Evolutionary conservation across 495 filamentous ascomycete genomes (phyloP).

Genomic region (Penicillium lividum): DNA sequence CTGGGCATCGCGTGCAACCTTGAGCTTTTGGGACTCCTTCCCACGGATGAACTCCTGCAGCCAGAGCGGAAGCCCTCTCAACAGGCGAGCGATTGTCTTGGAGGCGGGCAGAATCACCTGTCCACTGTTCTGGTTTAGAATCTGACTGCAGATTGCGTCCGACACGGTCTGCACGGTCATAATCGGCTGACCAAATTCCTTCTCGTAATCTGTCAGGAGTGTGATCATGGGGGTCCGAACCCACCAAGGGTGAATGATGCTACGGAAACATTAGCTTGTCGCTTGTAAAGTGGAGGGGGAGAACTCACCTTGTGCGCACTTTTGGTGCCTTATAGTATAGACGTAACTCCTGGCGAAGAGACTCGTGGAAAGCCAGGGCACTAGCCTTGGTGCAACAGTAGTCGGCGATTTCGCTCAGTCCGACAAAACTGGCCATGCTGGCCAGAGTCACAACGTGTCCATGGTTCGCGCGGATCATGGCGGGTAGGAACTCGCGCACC

Average conservation of each 20-base stretch:
- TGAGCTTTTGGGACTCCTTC: slow-evolving; percentile 25
- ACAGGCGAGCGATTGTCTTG: slow-evolving; percentile 25
- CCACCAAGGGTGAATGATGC: slow-evolving; percentile 48
- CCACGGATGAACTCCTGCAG: slow-evolving; percentile 40
- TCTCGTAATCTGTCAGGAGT: slow-evolving; percentile 38
- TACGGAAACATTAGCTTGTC: slow-evolving; percentile 13
- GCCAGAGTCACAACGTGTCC: slow-evolving; percentile 61
- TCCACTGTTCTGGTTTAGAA: slow-evolving; percentile 43
- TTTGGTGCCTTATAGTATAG: slow-evolving; percentile 45
- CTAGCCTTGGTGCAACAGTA: slow-evolving; percentile 61
- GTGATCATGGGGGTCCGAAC: slow-evolving; percentile 50
- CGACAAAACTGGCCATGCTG: slow-evolving; percentile 56
- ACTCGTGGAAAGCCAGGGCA: slow-evolving; percentile 56
- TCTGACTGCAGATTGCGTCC: slow-evolving; percentile 42
- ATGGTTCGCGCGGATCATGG: slow-evolving; percentile 60
- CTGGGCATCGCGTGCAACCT: slow-evolving; percentile 18
- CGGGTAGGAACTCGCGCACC: slow-evolving; percentile 61
- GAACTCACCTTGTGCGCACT: slow-evolving; percentile 44
- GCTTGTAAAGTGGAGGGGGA: not conserved
- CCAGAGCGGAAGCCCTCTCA: slow-evolving; percentile 44
- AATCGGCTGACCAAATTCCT: slow-evolving; percentile 39
- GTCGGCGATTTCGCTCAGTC: slow-evolving; percentile 49
- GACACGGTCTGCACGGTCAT: slow-evolving; percentile 41
- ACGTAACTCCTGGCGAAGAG: slow-evolving; percentile 44
- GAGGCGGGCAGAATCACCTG: slow-evolving; percentile 39